Evolutionary conservation across 73 alveolate genomes (phyloP).

Genomic region (Symbiodinium natans): DNA sequence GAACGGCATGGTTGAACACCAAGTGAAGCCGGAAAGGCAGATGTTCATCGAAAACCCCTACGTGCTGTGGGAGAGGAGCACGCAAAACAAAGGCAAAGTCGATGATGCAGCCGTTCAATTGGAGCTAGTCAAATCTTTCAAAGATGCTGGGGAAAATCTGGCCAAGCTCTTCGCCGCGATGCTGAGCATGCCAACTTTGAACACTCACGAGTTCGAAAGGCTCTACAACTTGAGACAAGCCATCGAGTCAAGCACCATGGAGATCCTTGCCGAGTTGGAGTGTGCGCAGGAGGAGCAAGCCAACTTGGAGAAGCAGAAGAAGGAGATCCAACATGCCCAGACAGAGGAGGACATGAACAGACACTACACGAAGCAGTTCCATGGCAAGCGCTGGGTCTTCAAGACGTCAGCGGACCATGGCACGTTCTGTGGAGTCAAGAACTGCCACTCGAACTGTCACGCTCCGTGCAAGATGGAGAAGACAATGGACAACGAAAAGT

Average conservation of each 20-base stretch:
- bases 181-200: constrained; percentile 10
- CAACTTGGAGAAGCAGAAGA: constrained; percentile 12
- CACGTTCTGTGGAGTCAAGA: constrained; percentile 22
- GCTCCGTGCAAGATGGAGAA: constrained; percentile 77
- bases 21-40: neutral
- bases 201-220: constrained; percentile 30
- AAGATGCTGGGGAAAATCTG: constrained; percentile 32
- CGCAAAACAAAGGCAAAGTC: constrained; percentile 39
- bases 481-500: constrained; percentile 47
- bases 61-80: constrained; percentile 44
- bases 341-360: constrained; percentile 37
- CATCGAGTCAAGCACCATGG: constrained; percentile 20
- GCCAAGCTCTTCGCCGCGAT: neutral
- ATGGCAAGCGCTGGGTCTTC: constrained; percentile 41
- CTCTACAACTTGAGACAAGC: constrained; percentile 15
- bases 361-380: constrained; percentile 14
- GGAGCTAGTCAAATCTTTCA: constrained; percentile 10
- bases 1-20: constrained; percentile 17
- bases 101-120: neutral
- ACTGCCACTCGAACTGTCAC: constrained; percentile 42
- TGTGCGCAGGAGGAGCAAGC: constrained; percentile 7
- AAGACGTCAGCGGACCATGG: neutral
- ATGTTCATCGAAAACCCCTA: constrained; percentile 48
- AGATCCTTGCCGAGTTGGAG: constrained; percentile 13
- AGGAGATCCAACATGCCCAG: neutral